A percentile compares a stretch with the other conserved stretches of the same genome.
Conservation (phyloP, 1,139 yeast genomes). For the Candida freyschussii region DNA sequence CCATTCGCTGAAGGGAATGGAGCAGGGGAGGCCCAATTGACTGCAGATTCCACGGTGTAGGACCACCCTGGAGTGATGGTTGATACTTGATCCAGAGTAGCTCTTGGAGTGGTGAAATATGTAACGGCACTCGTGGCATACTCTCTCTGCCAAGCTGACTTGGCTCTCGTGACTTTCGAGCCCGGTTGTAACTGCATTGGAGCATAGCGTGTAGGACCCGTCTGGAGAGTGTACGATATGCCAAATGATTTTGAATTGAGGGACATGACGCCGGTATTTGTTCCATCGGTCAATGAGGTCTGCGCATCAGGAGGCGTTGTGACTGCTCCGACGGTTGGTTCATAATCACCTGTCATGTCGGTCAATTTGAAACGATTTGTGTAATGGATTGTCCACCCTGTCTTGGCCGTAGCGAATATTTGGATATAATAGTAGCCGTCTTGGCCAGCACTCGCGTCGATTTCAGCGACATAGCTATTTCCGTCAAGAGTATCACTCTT, state of each 20-base stretch:
- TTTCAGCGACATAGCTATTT: conserved; percentile 36
- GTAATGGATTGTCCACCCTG: conserved; percentile 63
- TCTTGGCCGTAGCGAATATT: conserved; percentile 41
- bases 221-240: conserved; percentile 68
- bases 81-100: conserved; percentile 46
- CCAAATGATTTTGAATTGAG: conserved; percentile 36
- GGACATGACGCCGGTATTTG: conserved; percentile 25
- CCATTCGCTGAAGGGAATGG: conserved; percentile 55
- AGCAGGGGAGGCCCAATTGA: conserved; percentile 66
- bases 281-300: conserved; percentile 28
- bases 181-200: conserved; percentile 93
- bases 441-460: conserved; percentile 43
- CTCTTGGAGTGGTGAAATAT: conserved; percentile 40
- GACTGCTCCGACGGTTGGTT: conserved; percentile 35
- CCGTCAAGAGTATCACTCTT: conserved; percentile 26
- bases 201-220: conserved; percentile 71
- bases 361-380: conserved; percentile 58
- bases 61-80: conserved; percentile 84
- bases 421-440: conserved; percentile 72
- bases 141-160: conserved; percentile 53
- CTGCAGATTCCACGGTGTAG: conserved; percentile 54
- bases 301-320: conserved; percentile 42
- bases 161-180: conserved; percentile 48
- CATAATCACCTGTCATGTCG: conserved; percentile 64
- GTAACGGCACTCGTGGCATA: conserved; percentile 67